Conservation (phyloP, 352 stramenopile genomes). For the Sclerospora graminicola region DNA sequence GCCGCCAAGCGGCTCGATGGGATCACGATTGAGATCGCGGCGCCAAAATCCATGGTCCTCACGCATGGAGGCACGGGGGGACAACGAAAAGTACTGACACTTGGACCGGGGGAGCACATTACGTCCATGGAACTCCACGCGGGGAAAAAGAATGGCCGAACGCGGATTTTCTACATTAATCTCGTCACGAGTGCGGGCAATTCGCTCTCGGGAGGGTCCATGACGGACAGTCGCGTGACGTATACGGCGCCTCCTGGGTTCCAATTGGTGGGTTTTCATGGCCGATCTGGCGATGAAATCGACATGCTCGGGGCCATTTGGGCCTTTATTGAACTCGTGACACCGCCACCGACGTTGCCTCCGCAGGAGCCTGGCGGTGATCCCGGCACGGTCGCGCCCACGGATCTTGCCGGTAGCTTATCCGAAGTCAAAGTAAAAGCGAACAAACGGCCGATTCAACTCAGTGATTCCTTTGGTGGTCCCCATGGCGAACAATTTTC, state of each 20-base stretch:
- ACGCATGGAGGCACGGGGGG: slow-evolving; percentile 17
- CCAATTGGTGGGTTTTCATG: slow-evolving; percentile 2
- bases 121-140: slow-evolving; percentile 22
- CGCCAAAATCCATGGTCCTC: slow-evolving; percentile 6
- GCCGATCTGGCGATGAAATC: slow-evolving; percentile 1
- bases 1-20: slow-evolving; percentile 12
- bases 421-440: not conserved
- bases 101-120: slow-evolving; percentile 11
- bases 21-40: slow-evolving; percentile 9
- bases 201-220: slow-evolving; percentile 8
- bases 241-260: slow-evolving; percentile 4
- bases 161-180: slow-evolving; percentile 17
- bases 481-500: slow-evolving; percentile 3
- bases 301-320: not conserved
- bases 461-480: slow-evolving; percentile 2
- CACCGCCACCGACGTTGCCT: not conserved
- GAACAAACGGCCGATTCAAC: not conserved
- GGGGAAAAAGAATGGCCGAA: slow-evolving; percentile 11
- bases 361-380: not conserved
- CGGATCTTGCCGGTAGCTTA: not conserved
- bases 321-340: not conserved
- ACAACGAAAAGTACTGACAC: slow-evolving; percentile 2
- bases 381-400: not conserved
- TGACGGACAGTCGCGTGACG: slow-evolving; percentile 2
- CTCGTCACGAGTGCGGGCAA: slow-evolving; percentile 16